Evolutionary conservation across 192 early-diverging fungal species (phyloP), one percentile per base, ranked within the genome.

Genomic region (Backusella luteola): DNA sequence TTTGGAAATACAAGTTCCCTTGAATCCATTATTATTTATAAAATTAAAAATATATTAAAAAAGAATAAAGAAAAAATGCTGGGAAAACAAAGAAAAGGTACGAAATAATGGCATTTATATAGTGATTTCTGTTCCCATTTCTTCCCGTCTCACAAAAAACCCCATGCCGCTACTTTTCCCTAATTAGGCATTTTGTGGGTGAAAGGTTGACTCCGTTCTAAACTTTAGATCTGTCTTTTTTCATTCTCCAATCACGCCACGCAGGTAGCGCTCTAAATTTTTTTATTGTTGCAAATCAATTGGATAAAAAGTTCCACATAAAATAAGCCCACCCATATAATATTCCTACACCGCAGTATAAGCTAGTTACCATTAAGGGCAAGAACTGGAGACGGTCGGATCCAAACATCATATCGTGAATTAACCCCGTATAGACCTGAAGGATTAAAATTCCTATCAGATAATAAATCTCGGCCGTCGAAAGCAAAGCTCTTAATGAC

Each of bases 301-400:
- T 26, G 63, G 26, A 32, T 39, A 66, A 86, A 53, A 71, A 85
- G 41, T 76, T 83, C 35, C 14, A 34, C 34, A 83, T 80, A 66
- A 92, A 84, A 73, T 83, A 76, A 15, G 85, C 63, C 91, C 91
- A 93, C 42, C 90, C 87, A 80, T 93, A 95, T 32, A 89, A 39
- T 9, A 96, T 85, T 19, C 95, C 96, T 1, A 92, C 67, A 11
- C 92, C 87, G 21, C 88, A 89, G 78, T 96, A 96, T 11, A 94
- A 86, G 1, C 92, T 94, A 0, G 91, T 90, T 56, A 93, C 74
- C 87, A 95, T 90, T 74, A 98, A 84, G 19, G 95, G 94, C 75
- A 98, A 74, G 73, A 98, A 96, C 75, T 88, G 88, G 44, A 94
- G 70, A 35, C 80, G 81, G 0, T 85, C 85, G 79, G 74, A 70